Conservation (phyloP, 352 stramenopile species). For the Globisporangium nunn region DNA sequence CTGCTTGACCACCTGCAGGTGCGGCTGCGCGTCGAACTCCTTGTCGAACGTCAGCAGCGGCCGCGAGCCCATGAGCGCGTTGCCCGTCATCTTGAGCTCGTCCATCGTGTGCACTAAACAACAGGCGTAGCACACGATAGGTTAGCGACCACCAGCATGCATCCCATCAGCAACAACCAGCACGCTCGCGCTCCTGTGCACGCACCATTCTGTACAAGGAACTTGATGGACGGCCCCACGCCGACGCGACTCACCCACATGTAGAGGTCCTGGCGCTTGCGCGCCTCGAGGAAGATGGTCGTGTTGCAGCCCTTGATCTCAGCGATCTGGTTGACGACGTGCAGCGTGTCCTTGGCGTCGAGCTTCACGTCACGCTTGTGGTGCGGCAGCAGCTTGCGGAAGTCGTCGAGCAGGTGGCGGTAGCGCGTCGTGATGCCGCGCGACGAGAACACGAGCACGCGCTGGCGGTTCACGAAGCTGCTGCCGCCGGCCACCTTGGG, state of each 20-base stretch:
- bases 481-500: slow-evolving; percentile 28
- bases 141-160: background rate
- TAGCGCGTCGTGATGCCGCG: slow-evolving; percentile 93
- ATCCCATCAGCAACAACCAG: background rate
- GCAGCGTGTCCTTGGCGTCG: slow-evolving; percentile 91
- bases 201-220: slow-evolving; percentile 96
- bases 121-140: background rate
- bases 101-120: slow-evolving; percentile 98
- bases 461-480: slow-evolving; percentile 90
- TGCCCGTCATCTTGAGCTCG: slow-evolving; percentile 98
- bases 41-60: slow-evolving; percentile 97
- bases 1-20: slow-evolving; percentile 95
- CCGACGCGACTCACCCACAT: slow-evolving; percentile 95
- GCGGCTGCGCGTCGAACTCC: slow-evolving; percentile 84
- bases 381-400: slow-evolving; percentile 96
- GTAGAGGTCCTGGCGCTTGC: slow-evolving; percentile 98
- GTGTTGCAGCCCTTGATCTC: slow-evolving; percentile 98
- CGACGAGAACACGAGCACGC: slow-evolving; percentile 90
- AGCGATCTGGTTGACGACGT: slow-evolving; percentile 98
- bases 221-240: slow-evolving; percentile 95
- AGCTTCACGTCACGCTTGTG: slow-evolving; percentile 99
- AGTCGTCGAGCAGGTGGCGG: slow-evolving; percentile 97
- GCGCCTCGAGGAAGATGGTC: slow-evolving; percentile 94
- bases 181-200: slow-evolving; percentile 1
- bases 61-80: slow-evolving; percentile 96